Evolutionary conservation across 192 early-diverging fungal species (phyloP), one percentile per base, ranked within the genome.

Genomic region (Podila epicladia): DNA sequence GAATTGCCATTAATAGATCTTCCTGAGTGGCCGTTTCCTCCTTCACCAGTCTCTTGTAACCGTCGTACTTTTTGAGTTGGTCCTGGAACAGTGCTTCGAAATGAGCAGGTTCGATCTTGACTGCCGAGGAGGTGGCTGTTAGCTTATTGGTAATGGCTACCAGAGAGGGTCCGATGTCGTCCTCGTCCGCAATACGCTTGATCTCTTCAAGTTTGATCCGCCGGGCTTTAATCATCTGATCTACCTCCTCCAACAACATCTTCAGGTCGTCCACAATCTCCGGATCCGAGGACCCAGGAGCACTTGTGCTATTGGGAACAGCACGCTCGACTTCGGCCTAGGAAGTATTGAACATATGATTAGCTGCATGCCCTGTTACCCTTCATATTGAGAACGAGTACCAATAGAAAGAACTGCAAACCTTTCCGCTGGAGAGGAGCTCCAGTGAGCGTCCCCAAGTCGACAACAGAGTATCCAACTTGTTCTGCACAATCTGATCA

Each of bases 131-230:
- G 64, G 86, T 85, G 0, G 91, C 84, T 0, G 90, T 90, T 29
- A 94, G 67, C 62, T 90, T 71, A 59, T 91, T 90, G 33, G 92
- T 90, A 67, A 91, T 89, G 29, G 90, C 87, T 31, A 90, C 87
- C 0, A 93, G 75, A 11, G 86, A 83, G 11, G 91, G 91, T 29
- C 92, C 91, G 62, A 97, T 93, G 65, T 97, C 94, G 73, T 97
- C 96, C 33, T 88, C 87, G 45, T 89, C 84, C 2, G 93, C 87
- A 11, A 89, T 65, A 41, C 90, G 83, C 74, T 91, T 93, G 3
- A 94, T 77, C 73, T 93, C 87, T 22, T 92, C 92, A 2, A 93
- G 80, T 0, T 92, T 83, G 50, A 88, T 89, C 28, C 82, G 65
- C 4, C 93, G 88, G 50, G 85, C 87, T 50, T 85, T 88, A 26